Evolutionary conservation across 1,139 yeast species (phyloP).

Genomic region (Blastobotrys arbuscula): DNA sequence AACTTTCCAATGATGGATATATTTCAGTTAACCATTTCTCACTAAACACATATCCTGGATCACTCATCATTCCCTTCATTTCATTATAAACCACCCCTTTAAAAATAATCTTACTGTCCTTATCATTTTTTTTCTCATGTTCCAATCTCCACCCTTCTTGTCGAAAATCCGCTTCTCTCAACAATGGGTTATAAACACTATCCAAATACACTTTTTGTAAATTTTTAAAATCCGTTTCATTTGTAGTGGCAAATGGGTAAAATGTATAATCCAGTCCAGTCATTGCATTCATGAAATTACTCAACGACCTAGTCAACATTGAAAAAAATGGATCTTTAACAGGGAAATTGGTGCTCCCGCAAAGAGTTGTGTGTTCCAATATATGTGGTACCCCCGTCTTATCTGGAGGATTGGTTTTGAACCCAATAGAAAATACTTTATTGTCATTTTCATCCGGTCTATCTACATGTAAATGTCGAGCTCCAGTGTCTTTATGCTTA

Average conservation of each 20-base stretch:
- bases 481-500: slow-evolving; percentile 61
- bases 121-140: slow-evolving; percentile 53
- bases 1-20: slow-evolving; percentile 76
- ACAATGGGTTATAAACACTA: slow-evolving; percentile 76
- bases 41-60: slow-evolving; percentile 79
- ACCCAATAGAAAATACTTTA: slow-evolving; percentile 83
- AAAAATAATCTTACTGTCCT: slow-evolving; percentile 55
- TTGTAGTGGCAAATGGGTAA: slow-evolving; percentile 95
- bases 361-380: slow-evolving; percentile 87
- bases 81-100: slow-evolving; percentile 98
- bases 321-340: slow-evolving; percentile 97
- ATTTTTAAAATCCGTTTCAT: slow-evolving; percentile 71
- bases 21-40: slow-evolving; percentile 79
- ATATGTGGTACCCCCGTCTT: slow-evolving; percentile 94
- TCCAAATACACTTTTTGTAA: slow-evolving; percentile 85
- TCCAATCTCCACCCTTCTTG: slow-evolving; percentile 99
- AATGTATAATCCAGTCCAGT: slow-evolving; percentile 95
- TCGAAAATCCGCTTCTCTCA: slow-evolving; percentile 72
- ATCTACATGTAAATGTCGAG: slow-evolving; percentile 81
- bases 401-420: slow-evolving; percentile 92
- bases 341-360: slow-evolving; percentile 88
- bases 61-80: slow-evolving; percentile 97
- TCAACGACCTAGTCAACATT: slow-evolving; percentile 81
- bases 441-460: slow-evolving; percentile 54
- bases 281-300: slow-evolving; percentile 98